These are phyloP conservation scores for Taphrina communis DNA, from an alignment of 1,139 yeast species.

Conservation along the genomic window DNA sequence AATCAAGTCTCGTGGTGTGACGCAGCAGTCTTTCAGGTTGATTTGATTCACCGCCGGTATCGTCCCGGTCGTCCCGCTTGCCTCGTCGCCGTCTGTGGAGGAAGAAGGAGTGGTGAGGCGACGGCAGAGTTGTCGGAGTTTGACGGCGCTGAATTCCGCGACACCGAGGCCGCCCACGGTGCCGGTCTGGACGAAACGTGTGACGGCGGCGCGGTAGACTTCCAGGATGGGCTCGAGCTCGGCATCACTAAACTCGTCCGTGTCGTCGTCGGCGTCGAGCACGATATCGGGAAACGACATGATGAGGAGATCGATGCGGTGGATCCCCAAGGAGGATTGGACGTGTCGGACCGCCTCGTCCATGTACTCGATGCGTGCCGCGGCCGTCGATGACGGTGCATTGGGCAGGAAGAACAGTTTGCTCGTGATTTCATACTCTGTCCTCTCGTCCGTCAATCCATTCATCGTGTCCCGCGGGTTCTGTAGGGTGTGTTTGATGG, in stretches of 20 bases:
- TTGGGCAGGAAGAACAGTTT: constrained; percentile 35
- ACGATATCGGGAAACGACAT: constrained; percentile 40
- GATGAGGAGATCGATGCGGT: constrained; percentile 26
- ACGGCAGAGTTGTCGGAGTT: constrained; percentile 23
- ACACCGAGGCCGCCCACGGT: constrained; percentile 32
- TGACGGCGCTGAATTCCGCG: constrained; percentile 35
- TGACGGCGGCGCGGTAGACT: constrained; percentile 17
- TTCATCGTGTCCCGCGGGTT: background rate
- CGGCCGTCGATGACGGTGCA: constrained; percentile 3
- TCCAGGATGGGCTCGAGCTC: constrained; percentile 13
- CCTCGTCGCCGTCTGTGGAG: no score
- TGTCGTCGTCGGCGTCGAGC: constrained; percentile 42
- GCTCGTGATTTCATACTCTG: constrained; percentile 35
- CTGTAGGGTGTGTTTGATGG: constrained; percentile 25
- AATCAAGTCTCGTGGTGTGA: constrained; percentile 46
- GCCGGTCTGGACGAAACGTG: constrained; percentile 11
- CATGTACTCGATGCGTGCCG: constrained; percentile 5
- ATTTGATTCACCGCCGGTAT: constrained; percentile 42
- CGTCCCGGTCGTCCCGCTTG: no score
- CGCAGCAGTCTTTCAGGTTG: constrained; percentile 47
- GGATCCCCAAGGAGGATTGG: background rate
- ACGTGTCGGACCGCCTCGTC: constrained; percentile 10
- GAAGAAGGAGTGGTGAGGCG: background rate
- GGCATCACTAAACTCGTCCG: constrained; percentile 16
- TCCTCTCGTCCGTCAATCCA: constrained; percentile 24